Conservation (phyloP, 306 rosid genomes). For the Ormosia emarginata region DNA sequence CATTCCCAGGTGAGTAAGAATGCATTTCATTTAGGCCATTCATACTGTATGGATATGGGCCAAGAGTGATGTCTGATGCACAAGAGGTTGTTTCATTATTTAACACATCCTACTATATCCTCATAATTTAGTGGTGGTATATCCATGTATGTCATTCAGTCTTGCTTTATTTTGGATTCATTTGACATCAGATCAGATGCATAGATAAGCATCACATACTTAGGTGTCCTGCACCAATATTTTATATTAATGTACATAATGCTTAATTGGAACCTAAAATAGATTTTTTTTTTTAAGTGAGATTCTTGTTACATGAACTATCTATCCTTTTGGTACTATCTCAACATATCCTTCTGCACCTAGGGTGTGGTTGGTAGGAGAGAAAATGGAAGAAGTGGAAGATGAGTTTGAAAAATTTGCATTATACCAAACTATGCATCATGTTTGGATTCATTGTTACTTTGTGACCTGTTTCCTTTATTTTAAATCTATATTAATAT, state of each 20-base stretch:
- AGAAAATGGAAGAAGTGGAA: neutral
- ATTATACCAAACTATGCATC: neutral
- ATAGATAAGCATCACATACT: neutral
- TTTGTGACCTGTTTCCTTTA: neutral
- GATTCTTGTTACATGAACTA: neutral
- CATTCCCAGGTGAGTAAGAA: neutral
- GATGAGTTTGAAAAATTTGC: neutral
- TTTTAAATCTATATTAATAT: neutral
- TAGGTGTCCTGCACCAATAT: neutral
- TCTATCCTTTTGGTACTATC: neutral
- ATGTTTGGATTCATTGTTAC: neutral
- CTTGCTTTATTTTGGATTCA: neutral
- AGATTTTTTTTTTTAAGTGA: neutral
- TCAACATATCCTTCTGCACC: neutral
- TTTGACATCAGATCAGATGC: neutral
- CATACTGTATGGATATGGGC: neutral
- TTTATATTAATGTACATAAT: neutral
- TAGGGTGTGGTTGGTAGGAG: neutral
- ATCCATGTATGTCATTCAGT: neutral
- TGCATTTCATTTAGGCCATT: conserved; percentile 2
- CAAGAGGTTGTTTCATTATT: neutral
- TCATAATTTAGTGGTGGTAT: neutral
- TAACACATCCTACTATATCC: neutral
- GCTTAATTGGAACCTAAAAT: neutral
- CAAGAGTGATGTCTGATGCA: neutral